These are phyloP conservation scores for Populus davidiana DNA, from an alignment of 345 rosid species.

Conservation along the genomic window DNA sequence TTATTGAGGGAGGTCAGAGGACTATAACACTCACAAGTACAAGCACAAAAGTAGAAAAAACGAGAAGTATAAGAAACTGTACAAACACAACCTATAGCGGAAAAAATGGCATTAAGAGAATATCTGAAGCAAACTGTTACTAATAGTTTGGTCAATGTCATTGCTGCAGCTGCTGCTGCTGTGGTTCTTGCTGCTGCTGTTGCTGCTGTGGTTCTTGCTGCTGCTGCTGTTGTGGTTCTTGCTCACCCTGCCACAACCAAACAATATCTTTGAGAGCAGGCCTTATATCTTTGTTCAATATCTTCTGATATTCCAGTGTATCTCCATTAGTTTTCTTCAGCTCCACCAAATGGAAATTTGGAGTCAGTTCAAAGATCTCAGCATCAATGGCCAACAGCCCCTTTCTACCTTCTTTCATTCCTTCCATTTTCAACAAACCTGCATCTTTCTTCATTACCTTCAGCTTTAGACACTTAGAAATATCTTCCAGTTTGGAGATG, in stretches of 20 bases:
- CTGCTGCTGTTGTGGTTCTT: neutral
- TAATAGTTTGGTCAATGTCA: neutral
- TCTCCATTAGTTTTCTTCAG: constrained; percentile 17
- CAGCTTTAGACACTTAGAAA: constrained; percentile 12
- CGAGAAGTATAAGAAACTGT: neutral
- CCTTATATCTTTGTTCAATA: constrained; percentile 15
- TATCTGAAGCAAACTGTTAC: neutral
- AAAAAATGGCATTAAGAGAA: neutral
- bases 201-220: constrained; percentile 5
- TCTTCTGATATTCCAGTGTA: constrained; percentile 22
- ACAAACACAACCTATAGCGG: neutral
- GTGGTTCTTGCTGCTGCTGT: neutral
- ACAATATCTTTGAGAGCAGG: constrained; percentile 26
- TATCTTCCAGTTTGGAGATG: constrained; percentile 22
- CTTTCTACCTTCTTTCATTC: constrained; percentile 18
- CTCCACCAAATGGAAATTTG: constrained; percentile 22
- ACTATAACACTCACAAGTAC: neutral
- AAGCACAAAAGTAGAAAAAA: neutral
- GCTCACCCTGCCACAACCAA: constrained; percentile 23
- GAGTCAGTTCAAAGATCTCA: constrained; percentile 25
- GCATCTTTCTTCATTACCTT: constrained; percentile 22
- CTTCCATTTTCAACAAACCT: constrained; percentile 23
- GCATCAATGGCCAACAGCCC: constrained; percentile 21
- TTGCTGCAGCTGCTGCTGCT: neutral
- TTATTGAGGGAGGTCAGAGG: neutral